Evolutionary conservation across 129 eudicot genomes (phyloP).

Genomic region (Mikania micrantha): DNA sequence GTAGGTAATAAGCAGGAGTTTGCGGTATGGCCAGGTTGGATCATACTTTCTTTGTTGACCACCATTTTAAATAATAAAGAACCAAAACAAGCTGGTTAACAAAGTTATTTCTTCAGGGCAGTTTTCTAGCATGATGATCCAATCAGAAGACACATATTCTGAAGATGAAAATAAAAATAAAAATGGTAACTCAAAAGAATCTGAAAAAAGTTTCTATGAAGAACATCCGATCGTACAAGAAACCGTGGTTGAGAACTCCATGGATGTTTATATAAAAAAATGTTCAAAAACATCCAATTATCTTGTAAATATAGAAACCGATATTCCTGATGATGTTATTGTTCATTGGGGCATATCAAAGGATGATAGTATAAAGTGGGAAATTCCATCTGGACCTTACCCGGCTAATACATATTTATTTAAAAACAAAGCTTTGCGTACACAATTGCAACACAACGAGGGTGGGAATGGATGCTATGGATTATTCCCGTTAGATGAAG

Average conservation of each 20-base stretch:
- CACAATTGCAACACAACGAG: conserved; percentile 62
- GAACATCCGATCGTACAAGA: conserved; percentile 67
- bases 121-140: conserved; percentile 41
- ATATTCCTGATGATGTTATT: conserved; percentile 75
- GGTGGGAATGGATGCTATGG: conserved; percentile 47
- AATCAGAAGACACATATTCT: conserved; percentile 38
- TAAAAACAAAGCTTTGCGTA: conserved; percentile 78
- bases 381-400: conserved; percentile 70
- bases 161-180: conserved; percentile 30
- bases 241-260: conserved; percentile 33
- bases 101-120: conserved; percentile 31
- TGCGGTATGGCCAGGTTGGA: conserved; percentile 69
- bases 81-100: conserved; percentile 11
- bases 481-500: conserved; percentile 48
- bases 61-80: background rate
- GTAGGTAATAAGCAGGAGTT: conserved; percentile 50
- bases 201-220: conserved; percentile 53
- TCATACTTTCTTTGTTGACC: background rate
- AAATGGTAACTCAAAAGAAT: conserved; percentile 9
- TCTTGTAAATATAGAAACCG: conserved; percentile 66
- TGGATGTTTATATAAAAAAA: conserved; percentile 55
- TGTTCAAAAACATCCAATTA: conserved; percentile 43
- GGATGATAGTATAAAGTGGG: conserved; percentile 62
- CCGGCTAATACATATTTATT: conserved; percentile 56
- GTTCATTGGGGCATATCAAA: conserved; percentile 96